phyloP scores from a whole-genome alignment of 2,329 filamentous ascomycete genomes.

The Aspergillus novoparasiticus region DNA sequence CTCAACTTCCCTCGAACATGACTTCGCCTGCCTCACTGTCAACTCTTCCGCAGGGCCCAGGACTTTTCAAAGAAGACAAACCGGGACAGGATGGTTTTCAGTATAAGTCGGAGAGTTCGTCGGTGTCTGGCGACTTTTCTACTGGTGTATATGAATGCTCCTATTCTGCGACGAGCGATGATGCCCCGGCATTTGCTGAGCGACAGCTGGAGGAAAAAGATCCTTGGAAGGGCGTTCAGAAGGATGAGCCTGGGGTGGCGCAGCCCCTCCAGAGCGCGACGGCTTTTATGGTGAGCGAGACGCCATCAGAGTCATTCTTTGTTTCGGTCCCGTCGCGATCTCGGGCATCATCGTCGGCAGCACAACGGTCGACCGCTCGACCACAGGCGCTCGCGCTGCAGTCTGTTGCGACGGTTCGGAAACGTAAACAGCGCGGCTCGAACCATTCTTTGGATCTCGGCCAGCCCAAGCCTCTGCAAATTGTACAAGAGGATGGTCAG shows the following conservation, averaged over 20 bases:
- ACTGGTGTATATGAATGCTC: slow-evolving; percentile 34
- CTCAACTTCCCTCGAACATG: slow-evolving; percentile 34
- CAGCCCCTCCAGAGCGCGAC: slow-evolving; percentile 31
- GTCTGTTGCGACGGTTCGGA: slow-evolving; percentile 34
- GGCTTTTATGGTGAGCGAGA: slow-evolving; percentile 41
- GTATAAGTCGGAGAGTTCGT: slow-evolving; percentile 40
- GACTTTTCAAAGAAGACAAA: slow-evolving; percentile 21
- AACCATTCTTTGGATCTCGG: slow-evolving; percentile 32
- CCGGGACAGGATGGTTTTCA: slow-evolving; percentile 33
- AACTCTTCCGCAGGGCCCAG: slow-evolving; percentile 19
- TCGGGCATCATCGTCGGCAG: slow-evolving; percentile 25
- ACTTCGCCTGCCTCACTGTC: slow-evolving; percentile 28
- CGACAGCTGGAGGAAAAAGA: slow-evolving; percentile 34
- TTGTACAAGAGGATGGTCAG: slow-evolving; percentile 47
- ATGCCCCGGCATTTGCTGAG: slow-evolving; percentile 32
- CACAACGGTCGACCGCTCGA: slow-evolving; percentile 28
- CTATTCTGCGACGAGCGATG: slow-evolving; percentile 36
- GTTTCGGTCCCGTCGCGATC: slow-evolving; percentile 28
- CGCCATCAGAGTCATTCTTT: slow-evolving; percentile 32
- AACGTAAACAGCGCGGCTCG: slow-evolving; percentile 38
- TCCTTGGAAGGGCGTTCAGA: slow-evolving; percentile 32
- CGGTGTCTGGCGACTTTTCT: slow-evolving; percentile 38
- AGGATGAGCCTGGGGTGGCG: slow-evolving; percentile 28
- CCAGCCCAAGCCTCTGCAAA: slow-evolving; percentile 40
- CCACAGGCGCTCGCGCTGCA: slow-evolving; percentile 36